phyloP scores from a whole-genome alignment of 2,329 filamentous ascomycete species.

The Sclerotinia trifoliorum region DNA sequence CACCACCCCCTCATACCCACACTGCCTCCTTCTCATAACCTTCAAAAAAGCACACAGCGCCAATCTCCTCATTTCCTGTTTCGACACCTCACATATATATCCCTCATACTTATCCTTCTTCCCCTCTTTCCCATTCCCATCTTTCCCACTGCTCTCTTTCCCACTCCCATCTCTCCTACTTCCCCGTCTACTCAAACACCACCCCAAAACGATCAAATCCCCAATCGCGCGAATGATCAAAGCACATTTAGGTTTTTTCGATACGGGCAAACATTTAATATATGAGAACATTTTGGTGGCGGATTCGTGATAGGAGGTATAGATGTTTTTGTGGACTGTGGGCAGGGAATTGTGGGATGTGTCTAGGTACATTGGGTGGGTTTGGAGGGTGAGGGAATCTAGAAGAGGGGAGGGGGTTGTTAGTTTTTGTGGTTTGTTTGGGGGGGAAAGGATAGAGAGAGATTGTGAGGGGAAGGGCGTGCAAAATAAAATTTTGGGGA shows the following conservation, averaged over 20 bases:
- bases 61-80: constrained; percentile 44
- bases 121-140: constrained; percentile 28
- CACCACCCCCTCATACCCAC: constrained; percentile 62
- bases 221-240: constrained; percentile 50
- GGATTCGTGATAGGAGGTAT: constrained; percentile 71
- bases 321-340: constrained; percentile 72
- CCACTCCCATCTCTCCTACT: constrained; percentile 23
- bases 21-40: constrained; percentile 70
- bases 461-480: too few relatives aligned
- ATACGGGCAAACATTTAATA: constrained; percentile 54
- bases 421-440: not conserved
- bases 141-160: constrained; percentile 32
- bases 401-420: not conserved
- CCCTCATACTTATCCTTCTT: constrained; percentile 27
- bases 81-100: constrained; percentile 12
- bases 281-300: constrained; percentile 73
- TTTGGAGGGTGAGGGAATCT: constrained; percentile 78
- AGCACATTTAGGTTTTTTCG: constrained; percentile 54
- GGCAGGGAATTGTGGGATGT: constrained; percentile 69
- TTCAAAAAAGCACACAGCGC: constrained; percentile 67
- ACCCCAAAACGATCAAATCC: constrained; percentile 33
- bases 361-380: constrained; percentile 81
- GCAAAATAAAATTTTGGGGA: not conserved
- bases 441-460: not conserved
- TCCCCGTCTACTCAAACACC: constrained; percentile 35